Conservation (phyloP, 73 alveolate genomes). For the Halteria grandinella region DNA sequence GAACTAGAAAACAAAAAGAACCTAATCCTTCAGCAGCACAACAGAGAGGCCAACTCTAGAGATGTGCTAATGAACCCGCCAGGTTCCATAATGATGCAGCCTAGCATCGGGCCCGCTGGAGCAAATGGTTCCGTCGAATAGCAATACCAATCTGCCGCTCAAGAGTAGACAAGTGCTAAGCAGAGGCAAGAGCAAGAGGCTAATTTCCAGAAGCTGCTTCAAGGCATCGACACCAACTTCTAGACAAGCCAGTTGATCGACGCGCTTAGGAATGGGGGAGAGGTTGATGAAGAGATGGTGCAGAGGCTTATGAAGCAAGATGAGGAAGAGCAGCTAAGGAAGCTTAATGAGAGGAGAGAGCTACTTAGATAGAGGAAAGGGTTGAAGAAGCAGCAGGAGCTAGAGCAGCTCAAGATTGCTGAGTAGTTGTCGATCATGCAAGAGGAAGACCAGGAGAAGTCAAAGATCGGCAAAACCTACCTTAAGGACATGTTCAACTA, state of each 20-base stretch:
- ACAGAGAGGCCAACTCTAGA: slow-evolving; percentile 7
- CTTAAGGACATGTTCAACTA: slow-evolving; percentile 16
- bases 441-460: slow-evolving; percentile 17
- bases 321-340: slow-evolving; percentile 37
- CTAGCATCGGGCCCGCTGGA: not conserved
- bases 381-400: slow-evolving; percentile 15
- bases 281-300: slow-evolving; percentile 8
- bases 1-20: slow-evolving; percentile 25
- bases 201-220: slow-evolving; percentile 16
- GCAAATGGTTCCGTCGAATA: slow-evolving; percentile 17
- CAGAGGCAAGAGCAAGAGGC: slow-evolving; percentile 17
- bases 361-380: slow-evolving; percentile 23
- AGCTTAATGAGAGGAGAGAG: slow-evolving; percentile 47
- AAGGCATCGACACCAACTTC: slow-evolving; percentile 28
- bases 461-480: slow-evolving; percentile 3
- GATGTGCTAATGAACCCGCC: not conserved
- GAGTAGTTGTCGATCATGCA: slow-evolving; percentile 2
- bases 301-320: slow-evolving; percentile 18
- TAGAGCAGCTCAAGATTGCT: slow-evolving; percentile 14
- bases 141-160: not conserved
- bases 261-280: slow-evolving; percentile 4
- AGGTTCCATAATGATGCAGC: not conserved
- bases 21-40: not conserved
- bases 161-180: slow-evolving; percentile 19
- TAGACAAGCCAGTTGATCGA: slow-evolving; percentile 22